Base-by-base conservation (phyloP, 2,329 filamentous ascomycete species). In the Dactylellina leptospora region DNA sequence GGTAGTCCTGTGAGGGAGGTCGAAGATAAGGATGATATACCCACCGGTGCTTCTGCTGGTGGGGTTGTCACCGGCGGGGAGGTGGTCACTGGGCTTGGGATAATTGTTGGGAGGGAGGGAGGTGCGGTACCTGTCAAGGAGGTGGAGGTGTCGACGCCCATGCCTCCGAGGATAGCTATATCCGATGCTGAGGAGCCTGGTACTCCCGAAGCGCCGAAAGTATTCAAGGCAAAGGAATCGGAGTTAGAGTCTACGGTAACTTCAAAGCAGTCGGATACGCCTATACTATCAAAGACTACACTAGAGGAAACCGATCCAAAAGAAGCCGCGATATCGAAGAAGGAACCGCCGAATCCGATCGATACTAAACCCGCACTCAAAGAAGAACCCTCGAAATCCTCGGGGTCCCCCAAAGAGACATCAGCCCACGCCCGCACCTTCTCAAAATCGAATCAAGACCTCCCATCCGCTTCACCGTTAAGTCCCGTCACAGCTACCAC, bases 1-100 rank as follows among this genome's bases (percentile, higher is more conserved):
- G 68, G 68, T 1, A 72, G 68, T 27, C 68, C 68, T 27, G 54
- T 59, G 16, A 53, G 68, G 22, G 68, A 72, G 27, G 59, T 64
- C 4, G 47, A 55, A 20, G 63, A 47, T 10, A 58, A 54, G 53
- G 53, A 59, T 8, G 44, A 50, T 11, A 33, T 38, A 1, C 25
- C 8, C 9, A 9, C 1, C 16, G 28, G 28, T 20, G 30, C 16
- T n/a, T 56, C 58, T 11, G 33, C 60, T 11, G 68, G 68, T 1
- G 68, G 50, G 22, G 30, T 55, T 18, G 40, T 44, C 27, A 47
- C 55, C 30, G 50, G 23, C n/a, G 30, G 30, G 5, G 11, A 44
- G n/a, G n/a, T n/a, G n/a, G n/a, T n/a, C n/a, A n/a, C n/a, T n/a
- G n/a, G n/a, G n/a, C n/a, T n/a, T n/a, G n/a, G n/a, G n/a, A n/a